Evolutionary conservation across 169 alveolate species (phyloP).

Genomic region (Cryptosporidium andersoni): DNA sequence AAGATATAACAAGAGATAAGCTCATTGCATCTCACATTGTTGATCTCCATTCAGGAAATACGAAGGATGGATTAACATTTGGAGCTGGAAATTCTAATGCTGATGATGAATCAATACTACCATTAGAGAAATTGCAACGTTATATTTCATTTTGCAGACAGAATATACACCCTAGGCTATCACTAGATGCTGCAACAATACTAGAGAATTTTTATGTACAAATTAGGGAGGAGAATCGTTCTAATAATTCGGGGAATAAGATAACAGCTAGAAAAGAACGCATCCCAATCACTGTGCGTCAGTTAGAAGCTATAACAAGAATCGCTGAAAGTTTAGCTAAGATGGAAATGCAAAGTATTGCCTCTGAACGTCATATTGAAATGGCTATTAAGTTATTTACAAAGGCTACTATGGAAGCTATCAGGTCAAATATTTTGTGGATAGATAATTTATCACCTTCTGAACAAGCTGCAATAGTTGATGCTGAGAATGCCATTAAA

Average conservation of each 20-base stretch:
- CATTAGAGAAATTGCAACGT: slow-evolving; percentile 82
- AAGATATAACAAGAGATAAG: slow-evolving; percentile 91
- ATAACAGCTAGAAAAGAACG: slow-evolving; percentile 41
- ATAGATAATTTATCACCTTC: slow-evolving; percentile 82
- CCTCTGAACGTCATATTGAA: slow-evolving; percentile 87
- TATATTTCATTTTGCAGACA: slow-evolving; percentile 89
- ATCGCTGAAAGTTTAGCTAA: slow-evolving; percentile 92
- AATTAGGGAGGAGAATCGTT: slow-evolving; percentile 89
- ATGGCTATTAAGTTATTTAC: slow-evolving; percentile 89
- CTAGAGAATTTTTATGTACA: slow-evolving; percentile 94
- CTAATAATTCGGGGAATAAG: slow-evolving; percentile 76
- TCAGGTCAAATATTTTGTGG: slow-evolving; percentile 80
- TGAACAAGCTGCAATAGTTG: slow-evolving; percentile 77
- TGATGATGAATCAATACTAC: slow-evolving; percentile 76
- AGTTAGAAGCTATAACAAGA: slow-evolving; percentile 98
- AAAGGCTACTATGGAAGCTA: slow-evolving; percentile 89
- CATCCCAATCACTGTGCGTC: slow-evolving; percentile 98
- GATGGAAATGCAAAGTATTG: slow-evolving; percentile 87
- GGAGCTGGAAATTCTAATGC: slow-evolving; percentile 6
- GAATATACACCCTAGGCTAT: slow-evolving; percentile 91
- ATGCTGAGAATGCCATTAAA: slow-evolving; percentile 68
- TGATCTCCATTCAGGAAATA: slow-evolving; percentile 78
- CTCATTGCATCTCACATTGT: slow-evolving; percentile 91
- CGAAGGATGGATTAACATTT: slow-evolving; percentile 56
- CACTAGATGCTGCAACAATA: slow-evolving; percentile 93